Base-by-base conservation (phyloP, 768 basidiomycete genomes). In the Russula vinacea region DNA sequence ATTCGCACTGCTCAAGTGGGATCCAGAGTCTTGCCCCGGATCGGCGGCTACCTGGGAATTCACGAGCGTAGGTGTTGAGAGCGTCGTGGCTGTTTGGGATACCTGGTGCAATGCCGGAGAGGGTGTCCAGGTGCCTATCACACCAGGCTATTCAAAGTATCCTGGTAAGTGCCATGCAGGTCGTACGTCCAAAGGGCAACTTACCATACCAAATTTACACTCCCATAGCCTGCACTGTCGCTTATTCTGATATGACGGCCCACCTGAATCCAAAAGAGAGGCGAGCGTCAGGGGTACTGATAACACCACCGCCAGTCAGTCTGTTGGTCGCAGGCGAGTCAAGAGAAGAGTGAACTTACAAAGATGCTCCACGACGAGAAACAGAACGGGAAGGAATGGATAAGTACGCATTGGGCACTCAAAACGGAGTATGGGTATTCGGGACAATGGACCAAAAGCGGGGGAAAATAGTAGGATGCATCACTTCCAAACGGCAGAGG, bases 291-390 rank as follows among this genome's bases (percentile, higher is more conserved):
- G 24, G 33, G 56, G 22, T 39, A 40, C 64, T 65, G n/a, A 10
- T 16, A 7, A 14, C 7, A 39, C 8, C 11, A 29, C 29, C 29
- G 37, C 32, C 32, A n/a, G 19, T 65, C 26, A 56, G 54, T 7
- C 0, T n/a, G 14, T 50, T 32, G n/a, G 22, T 60, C 33, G 17
- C 7, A 13, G 13, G 13, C 19, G 29, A 22, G 11, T 17, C 35
- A 32, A 56, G 13, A 44, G 35, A 2, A 44, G 33, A 37, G 42
- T 3, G n/a, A 40, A 65, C 64, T 56, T 61, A 24, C 64, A 61
- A 14, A 61, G 16, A 9, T 37, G 33, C 5, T 40, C 40, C 54
- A 51, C 5, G 2, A 49, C 16, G 29, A 60, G 13, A 0, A 60
- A 50, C 22, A 40, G 14, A 22, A 44, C 7, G 49, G 40, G 14